A percentile compares a stretch with the other conserved stretches of the same genome.
Evolutionary conservation across 495 filamentous ascomycete species (phyloP).

Genomic region (Penicillium lagena): DNA sequence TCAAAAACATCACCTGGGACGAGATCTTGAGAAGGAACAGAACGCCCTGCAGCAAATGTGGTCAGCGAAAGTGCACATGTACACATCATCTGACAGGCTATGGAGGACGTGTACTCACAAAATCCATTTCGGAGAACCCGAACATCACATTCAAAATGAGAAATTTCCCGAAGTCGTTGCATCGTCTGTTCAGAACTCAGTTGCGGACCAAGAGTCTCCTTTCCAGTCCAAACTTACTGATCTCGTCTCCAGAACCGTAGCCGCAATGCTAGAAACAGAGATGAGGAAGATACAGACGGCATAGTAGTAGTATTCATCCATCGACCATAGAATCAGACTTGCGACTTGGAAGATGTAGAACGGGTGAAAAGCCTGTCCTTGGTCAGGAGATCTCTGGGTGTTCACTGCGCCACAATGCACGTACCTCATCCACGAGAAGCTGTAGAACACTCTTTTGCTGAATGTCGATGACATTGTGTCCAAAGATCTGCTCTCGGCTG

Average conservation of each 20-base stretch:
- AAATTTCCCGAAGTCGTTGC: constrained; percentile 84
- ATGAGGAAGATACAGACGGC: constrained; percentile 94
- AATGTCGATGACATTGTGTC: constrained; percentile 83
- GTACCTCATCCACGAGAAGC: constrained; percentile 83
- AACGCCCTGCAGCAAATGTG: constrained; percentile 55
- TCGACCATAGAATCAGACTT: constrained; percentile 88
- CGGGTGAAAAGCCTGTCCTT: constrained; percentile 75
- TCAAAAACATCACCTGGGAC: constrained; percentile 98
- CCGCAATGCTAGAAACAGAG: constrained; percentile 82
- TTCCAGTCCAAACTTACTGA: constrained; percentile 46
- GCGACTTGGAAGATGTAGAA: constrained; percentile 99
- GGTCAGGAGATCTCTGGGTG: constrained; percentile 10
- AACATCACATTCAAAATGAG: constrained; percentile 89
- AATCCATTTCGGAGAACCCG: constrained; percentile 91
- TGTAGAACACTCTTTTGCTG: constrained; percentile 77
- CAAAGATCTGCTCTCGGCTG: constrained; percentile 78
- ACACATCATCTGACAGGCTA: no score
- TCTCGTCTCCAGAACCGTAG: constrained; percentile 84
- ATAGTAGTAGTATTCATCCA: constrained; percentile 97
- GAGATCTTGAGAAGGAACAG: constrained; percentile 77
- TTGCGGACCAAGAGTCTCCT: constrained; percentile 6
- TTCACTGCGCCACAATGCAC: constrained; percentile 11
- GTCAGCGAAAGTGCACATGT: no score
- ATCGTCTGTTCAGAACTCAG: constrained; percentile 59
- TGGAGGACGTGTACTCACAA: constrained; percentile 49